Base-by-base conservation (phyloP, 2,329 filamentous ascomycete species). In the Colletotrichum cordylinicola region DNA sequence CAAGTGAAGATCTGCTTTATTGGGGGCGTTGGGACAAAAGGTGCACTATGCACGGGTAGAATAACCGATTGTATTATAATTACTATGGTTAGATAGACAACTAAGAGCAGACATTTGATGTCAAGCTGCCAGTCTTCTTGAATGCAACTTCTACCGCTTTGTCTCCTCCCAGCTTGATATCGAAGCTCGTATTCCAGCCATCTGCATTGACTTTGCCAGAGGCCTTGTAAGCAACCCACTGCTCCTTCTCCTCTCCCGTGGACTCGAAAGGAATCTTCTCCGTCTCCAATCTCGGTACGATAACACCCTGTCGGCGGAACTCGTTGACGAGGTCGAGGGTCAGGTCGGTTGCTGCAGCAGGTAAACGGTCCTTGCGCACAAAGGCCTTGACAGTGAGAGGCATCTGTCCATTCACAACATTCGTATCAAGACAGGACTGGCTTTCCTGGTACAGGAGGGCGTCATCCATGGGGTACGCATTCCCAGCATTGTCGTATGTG, bases 381-480 rank as follows among this genome's bases (percentile, higher is more conserved):
- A 68, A 70, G 8, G 73, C 55, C 24, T 64, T 72, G 62, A 75
- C 21, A 0, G 69, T 67, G 15, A 75, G 31, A 8, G 55, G 13
- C 43, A 72, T n/a, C 73, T 67, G 67, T 7, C 73, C 73, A 15
- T 72, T 33, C 0, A 67, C 62, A 4, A 27, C 37, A 21, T 67
- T 29, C 4, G 67, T 68, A 35, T 64, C 37, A 4, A 77, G 27
- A 60, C 78, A 80, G 8, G 77, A 80, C 67, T 79, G 77, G 4
- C 65, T 27, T 65, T 69, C 16, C 60, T 79, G 78, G 43, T 80
- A 80, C 5, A 78, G 31, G 15, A 79, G 48, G 2, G 64, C 55
- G 27, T 80, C 79, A 13, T 70, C 64, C 52, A 79, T 56, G 10
- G 79, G 80, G 68, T 78, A 80, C 0, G 77, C 75, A 31, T 58